A percentile compares a stretch with the other conserved stretches of the same genome.
These are phyloP conservation scores for Populus alba DNA, from an alignment of 345 rosid species.

Conservation along the genomic window DNA sequence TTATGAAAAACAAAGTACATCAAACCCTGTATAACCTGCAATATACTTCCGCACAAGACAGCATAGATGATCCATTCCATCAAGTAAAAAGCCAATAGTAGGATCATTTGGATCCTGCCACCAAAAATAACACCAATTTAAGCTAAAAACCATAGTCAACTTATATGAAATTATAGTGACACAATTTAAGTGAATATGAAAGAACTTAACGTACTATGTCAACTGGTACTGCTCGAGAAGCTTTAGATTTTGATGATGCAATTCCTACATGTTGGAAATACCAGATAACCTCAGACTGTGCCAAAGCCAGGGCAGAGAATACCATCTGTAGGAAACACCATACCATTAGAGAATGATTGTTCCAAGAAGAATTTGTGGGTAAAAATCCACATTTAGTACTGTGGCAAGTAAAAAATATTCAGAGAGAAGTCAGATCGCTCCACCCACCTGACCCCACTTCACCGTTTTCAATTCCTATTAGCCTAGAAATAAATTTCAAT, in stretches of 20 bases:
- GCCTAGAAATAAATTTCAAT: background rate
- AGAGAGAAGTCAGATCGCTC: background rate
- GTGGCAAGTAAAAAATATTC: background rate
- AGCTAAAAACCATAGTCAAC: background rate
- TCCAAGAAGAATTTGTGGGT: background rate
- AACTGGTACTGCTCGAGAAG: slow-evolving; percentile 66
- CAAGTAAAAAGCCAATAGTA: slow-evolving; percentile 89
- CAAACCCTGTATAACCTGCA: slow-evolving; percentile 54
- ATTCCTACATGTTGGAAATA: slow-evolving; percentile 93
- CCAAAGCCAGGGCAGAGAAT: slow-evolving; percentile 92
- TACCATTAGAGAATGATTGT: slow-evolving; percentile 9
- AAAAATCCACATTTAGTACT: background rate
- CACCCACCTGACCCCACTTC: background rate
- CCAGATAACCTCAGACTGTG: slow-evolving; percentile 96
- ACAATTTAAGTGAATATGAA: slow-evolving; percentile 3
- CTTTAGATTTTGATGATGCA: slow-evolving; percentile 76
- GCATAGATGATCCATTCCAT: slow-evolving; percentile 94
- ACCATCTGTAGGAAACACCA: slow-evolving; percentile 67
- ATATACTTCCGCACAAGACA: slow-evolving; percentile 96
- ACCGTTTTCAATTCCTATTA: background rate
- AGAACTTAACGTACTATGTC: slow-evolving; percentile 60
- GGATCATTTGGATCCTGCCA: slow-evolving; percentile 97
- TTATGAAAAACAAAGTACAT: background rate
- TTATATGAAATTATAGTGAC: slow-evolving; percentile 3
- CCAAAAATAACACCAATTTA: slow-evolving; percentile 22